Base-by-base conservation (phyloP, 768 basidiomycete genomes). In the Macrolepiota dolichaula region DNA sequence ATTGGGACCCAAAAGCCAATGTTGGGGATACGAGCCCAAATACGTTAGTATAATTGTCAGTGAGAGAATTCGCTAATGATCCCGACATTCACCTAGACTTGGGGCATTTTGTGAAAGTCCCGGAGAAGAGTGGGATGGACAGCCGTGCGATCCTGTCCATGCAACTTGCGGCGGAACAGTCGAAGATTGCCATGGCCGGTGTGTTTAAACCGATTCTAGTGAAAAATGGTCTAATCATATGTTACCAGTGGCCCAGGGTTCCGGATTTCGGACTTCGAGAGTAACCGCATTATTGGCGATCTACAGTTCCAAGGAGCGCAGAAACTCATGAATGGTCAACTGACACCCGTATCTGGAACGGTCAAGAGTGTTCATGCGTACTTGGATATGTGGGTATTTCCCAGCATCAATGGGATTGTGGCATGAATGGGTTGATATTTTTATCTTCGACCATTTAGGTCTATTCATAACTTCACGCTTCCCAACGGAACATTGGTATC, bases 11-110 rank as follows among this genome's bases (percentile, higher is more conserved):
- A 65, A 12, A 66, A 90, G 88, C 89, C n/a, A 91, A 91, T 63
- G 89, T 92, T 46, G 89, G 91, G 2, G 89, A 91, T 67, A 89
- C 87, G 29, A 89, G 81, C 63, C 90, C 90, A 12, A 92, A 93
- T 69, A 91, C 87, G 87, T 90, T 61, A 68, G 87, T 77, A 49
- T 54, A 50, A 55, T 40, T 51, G 32, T 29, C n/a, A 57, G 59
- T 44, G 7, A 19, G 53, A 11, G 56, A 38, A 57, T 17, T 12
- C 36, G 32, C 59, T 19, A 60, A 54, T 46, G 29, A 36, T 37
- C 57, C 50, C 62, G 46, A 49, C 35, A 51, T 57, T 64, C 49
- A 42, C 54, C 51, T 61, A 78, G 89, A 72, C 70, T 81, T 76
- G 89, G 89, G 4, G 86, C 91, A 2, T 88, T 85, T 72, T 93